phyloP scores from a whole-genome alignment of 208 protist genomes.

The Trypanosoma platydactyli region DNA sequence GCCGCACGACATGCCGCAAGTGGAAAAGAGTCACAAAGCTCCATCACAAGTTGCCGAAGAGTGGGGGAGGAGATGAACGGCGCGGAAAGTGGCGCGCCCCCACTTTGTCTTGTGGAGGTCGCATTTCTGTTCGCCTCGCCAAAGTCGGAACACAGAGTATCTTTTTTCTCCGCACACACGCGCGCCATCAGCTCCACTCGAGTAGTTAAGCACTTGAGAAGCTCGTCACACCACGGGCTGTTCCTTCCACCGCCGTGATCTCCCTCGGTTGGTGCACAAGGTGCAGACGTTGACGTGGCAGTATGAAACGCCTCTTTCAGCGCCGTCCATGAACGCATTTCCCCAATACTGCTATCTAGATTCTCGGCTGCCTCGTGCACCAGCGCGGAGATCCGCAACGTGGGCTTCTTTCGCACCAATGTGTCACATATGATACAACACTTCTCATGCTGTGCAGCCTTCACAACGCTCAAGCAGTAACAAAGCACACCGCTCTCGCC shows the following conservation, averaged over 20 bases:
- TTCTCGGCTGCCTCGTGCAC: not conserved
- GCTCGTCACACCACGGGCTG: constrained; percentile 4
- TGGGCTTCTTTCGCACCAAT: constrained; percentile 20
- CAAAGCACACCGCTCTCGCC: constrained; percentile 14
- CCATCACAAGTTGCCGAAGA: constrained; percentile 13
- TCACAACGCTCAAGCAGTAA: constrained; percentile 50
- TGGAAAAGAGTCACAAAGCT: constrained; percentile 10
- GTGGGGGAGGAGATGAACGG: not conserved
- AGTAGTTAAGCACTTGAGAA: constrained; percentile 6
- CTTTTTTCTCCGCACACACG: not conserved
- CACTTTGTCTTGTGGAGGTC: not conserved
- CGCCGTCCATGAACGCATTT: constrained; percentile 18
- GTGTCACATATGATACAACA: constrained; percentile 33
- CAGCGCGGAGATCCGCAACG: constrained; percentile 14
- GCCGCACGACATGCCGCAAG: constrained; percentile 27
- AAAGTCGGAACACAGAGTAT: too few relatives aligned
- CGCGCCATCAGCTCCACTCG: constrained; percentile 12
- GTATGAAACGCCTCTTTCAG: not conserved
- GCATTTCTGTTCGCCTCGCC: too few relatives aligned
- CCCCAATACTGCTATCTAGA: not conserved
- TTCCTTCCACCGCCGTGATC: not conserved
- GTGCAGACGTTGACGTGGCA: not conserved
- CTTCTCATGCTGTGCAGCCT: constrained; percentile 30
- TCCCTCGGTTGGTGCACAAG: too few relatives aligned
- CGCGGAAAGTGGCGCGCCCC: not conserved